Evolutionary conservation across 2,329 filamentous ascomycete genomes (phyloP).

Genomic region (Cercospora sp.): DNA sequence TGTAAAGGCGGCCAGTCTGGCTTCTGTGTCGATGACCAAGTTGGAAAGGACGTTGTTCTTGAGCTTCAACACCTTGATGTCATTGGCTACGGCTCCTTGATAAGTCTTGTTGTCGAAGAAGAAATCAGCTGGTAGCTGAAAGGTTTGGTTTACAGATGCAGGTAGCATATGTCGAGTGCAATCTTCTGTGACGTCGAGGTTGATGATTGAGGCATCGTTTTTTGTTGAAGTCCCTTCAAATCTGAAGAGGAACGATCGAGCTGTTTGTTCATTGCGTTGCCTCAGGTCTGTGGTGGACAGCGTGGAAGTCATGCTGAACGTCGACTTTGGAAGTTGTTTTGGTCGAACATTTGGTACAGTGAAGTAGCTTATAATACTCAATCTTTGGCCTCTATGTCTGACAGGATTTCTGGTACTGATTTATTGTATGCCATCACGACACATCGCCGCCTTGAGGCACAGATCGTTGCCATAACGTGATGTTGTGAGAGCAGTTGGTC

Average conservation of each 20-base stretch:
- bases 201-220: background rate
- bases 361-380: background rate
- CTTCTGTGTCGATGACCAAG: background rate
- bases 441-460: background rate
- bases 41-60: background rate
- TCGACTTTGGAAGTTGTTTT: background rate
- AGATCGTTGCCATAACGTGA: background rate
- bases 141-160: background rate
- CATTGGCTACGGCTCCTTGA: background rate
- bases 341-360: background rate
- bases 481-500: background rate
- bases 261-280: background rate
- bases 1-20: background rate
- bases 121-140: background rate
- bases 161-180: background rate
- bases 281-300: background rate
- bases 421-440: background rate
- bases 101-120: background rate
- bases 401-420: background rate
- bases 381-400: background rate
- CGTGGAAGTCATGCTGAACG: background rate
- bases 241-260: background rate
- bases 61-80: background rate
- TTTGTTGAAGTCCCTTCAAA: background rate
- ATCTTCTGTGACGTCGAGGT: background rate